Percentiles rank a stretch among this genome's conserved stretches.
These are phyloP conservation scores for Pleurotus giganteus DNA, from an alignment of 768 basidiomycete species.

Conservation along the genomic window DNA sequence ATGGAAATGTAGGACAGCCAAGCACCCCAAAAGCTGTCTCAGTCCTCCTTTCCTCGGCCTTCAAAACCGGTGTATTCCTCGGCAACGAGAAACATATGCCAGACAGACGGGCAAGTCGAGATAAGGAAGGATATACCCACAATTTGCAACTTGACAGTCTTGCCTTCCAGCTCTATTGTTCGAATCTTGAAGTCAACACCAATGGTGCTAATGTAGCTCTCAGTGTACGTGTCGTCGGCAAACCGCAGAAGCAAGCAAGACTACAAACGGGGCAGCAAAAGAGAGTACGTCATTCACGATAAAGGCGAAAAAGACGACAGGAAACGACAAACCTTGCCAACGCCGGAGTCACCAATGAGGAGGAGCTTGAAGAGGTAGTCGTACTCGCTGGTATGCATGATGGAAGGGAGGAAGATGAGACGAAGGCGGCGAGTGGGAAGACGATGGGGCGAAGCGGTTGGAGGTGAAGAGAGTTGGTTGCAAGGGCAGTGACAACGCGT, in stretches of 20 bases:
- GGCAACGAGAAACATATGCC: neutral
- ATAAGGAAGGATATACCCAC: slow-evolving; percentile 48
- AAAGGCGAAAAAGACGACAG: slow-evolving; percentile 20
- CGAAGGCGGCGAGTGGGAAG: slow-evolving; percentile 22
- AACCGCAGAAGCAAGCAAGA: slow-evolving; percentile 91
- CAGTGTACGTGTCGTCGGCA: slow-evolving; percentile 96
- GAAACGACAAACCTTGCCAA: slow-evolving; percentile 69
- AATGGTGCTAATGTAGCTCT: slow-evolving; percentile 96
- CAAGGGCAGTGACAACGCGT: slow-evolving; percentile 31
- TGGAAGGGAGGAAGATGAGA: slow-evolving; percentile 25
- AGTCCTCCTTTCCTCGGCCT: neutral
- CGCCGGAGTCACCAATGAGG: slow-evolving; percentile 94
- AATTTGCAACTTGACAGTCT: slow-evolving; percentile 98
- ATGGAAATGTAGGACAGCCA: neutral
- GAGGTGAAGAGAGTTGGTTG: slow-evolving; percentile 29
- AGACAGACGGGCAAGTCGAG: slow-evolving; percentile 8
- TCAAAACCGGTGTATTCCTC: neutral
- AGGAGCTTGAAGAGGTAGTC: slow-evolving; percentile 96
- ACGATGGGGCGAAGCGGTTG: slow-evolving; percentile 16
- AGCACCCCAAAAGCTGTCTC: neutral
- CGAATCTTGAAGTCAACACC: slow-evolving; percentile 99
- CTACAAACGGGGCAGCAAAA: slow-evolving; percentile 32
- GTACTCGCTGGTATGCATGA: slow-evolving; percentile 91
- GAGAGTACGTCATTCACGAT: slow-evolving; percentile 21
- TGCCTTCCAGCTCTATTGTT: slow-evolving; percentile 97